Conservation (phyloP, 2,329 filamentous ascomycete genomes). For the Pezicula carpinea region DNA sequence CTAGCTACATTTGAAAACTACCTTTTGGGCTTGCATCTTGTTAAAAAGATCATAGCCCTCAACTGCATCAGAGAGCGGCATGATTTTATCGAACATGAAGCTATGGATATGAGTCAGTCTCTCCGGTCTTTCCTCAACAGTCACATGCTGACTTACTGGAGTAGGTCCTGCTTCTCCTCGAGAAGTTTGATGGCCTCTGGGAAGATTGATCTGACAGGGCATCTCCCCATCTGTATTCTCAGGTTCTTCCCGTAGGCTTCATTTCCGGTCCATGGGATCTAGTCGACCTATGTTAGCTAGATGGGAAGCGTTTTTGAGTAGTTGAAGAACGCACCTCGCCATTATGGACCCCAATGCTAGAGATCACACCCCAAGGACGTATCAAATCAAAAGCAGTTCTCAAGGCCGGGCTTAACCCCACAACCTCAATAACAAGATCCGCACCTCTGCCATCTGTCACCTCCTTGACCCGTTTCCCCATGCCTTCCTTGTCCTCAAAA, state of each 20-base stretch:
- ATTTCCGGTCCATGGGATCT: conserved; percentile 63
- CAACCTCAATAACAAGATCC: conserved; percentile 78
- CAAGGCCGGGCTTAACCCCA: conserved; percentile 65
- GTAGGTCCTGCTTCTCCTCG: conserved; percentile 59
- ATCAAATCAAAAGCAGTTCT: conserved; percentile 67
- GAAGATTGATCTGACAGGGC: conserved; percentile 69
- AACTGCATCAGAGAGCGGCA: conserved; percentile 62
- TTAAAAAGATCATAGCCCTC: conserved; percentile 70
- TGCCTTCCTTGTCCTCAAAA: conserved; percentile 60
- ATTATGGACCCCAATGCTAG: conserved; percentile 71
- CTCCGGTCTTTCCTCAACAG: neutral
- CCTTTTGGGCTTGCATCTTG: conserved; percentile 67
- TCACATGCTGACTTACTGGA: conserved; percentile 47
- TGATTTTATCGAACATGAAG: conserved; percentile 74
- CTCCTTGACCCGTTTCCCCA: conserved; percentile 64
- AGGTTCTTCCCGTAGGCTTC: conserved; percentile 69
- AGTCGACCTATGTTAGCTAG: conserved; percentile 1
- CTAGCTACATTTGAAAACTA: conserved; percentile 50
- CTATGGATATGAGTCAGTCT: conserved; percentile 35
- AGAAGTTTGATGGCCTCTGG: conserved; percentile 59
- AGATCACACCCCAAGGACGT: conserved; percentile 68
- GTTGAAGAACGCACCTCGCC: conserved; percentile 47
- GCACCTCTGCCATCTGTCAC: conserved; percentile 76
- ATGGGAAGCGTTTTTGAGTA: neutral
- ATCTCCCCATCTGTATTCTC: conserved; percentile 70